Evolutionary conservation across 176 grass and related monocot species (phyloP).

Genomic region (Alloteropsis semialata): DNA sequence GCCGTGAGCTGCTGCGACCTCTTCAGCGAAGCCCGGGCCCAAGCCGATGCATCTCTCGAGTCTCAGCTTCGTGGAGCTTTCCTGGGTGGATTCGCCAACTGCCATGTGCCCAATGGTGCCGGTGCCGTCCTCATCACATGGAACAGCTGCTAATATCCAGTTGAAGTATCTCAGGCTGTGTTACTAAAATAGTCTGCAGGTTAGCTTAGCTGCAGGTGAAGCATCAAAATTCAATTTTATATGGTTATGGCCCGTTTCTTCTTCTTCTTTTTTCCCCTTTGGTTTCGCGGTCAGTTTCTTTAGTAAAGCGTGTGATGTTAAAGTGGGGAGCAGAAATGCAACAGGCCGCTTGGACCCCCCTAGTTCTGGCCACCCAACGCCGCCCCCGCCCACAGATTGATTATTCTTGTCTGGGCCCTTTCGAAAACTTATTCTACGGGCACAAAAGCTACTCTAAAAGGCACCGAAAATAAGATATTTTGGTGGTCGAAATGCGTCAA

Average conservation of each 20-base stretch:
- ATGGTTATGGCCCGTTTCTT: background rate
- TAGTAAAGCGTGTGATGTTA: background rate
- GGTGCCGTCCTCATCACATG: background rate
- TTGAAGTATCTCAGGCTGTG: background rate
- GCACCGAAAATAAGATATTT: background rate
- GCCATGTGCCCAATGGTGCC: background rate
- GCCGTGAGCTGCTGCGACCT: background rate
- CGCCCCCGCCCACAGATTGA: background rate
- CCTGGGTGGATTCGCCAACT: background rate
- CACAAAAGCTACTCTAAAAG: background rate
- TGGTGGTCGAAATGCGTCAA: background rate
- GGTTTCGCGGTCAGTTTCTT: background rate
- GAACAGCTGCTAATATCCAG: slow-evolving; percentile 3
- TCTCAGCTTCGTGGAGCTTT: slow-evolving; percentile 28
- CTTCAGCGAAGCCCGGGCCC: background rate
- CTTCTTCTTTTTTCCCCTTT: background rate
- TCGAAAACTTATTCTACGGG: slow-evolving; percentile 6
- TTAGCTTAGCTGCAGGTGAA: slow-evolving; percentile 14
- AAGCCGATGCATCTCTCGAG: background rate
- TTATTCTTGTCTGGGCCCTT: background rate
- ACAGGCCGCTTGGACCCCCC: background rate
- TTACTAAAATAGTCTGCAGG: background rate
- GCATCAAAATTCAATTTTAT: background rate
- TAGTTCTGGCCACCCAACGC: slow-evolving; percentile 19
- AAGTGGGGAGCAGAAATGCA: slow-evolving; percentile 6